Conservation (phyloP, 2,329 filamentous ascomycete species). For the Hypoxylon sp. region DNA sequence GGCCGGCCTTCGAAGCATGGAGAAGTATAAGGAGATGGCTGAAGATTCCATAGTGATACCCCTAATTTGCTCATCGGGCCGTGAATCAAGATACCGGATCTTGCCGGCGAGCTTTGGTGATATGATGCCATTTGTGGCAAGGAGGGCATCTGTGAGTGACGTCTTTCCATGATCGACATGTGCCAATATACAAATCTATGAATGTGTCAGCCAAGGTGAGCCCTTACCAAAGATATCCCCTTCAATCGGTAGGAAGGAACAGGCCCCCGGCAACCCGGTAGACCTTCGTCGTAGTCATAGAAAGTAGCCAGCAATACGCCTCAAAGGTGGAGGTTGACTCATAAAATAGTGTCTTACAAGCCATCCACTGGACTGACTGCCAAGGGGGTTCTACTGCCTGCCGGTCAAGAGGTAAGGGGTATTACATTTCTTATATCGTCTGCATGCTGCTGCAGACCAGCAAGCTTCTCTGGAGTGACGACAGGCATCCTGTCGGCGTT, state of each 20-base stretch:
- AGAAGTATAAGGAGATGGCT: slow-evolving; percentile 96
- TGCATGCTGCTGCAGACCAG: slow-evolving; percentile 87
- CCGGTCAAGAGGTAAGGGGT: neutral
- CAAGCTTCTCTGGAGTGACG: slow-evolving; percentile 90
- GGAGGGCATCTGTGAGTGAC: slow-evolving; percentile 93
- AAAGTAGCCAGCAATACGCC: neutral
- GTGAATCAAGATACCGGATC: slow-evolving; percentile 96
- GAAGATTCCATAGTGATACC: slow-evolving; percentile 99
- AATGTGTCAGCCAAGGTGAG: slow-evolving; percentile 53
- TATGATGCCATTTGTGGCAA: slow-evolving; percentile 99
- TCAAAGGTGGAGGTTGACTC: neutral
- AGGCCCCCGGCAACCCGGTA: neutral
- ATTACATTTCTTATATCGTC: slow-evolving; percentile 91
- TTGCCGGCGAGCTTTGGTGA: slow-evolving; percentile 97
- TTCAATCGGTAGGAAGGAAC: neutral
- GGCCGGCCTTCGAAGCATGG: slow-evolving; percentile 81
- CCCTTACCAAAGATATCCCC: slow-evolving; percentile 28
- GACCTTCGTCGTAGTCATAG: neutral
- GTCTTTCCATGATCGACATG: slow-evolving; percentile 99
- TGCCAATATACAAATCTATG: slow-evolving; percentile 91
- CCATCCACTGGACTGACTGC: neutral
- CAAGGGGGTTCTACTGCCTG: neutral
- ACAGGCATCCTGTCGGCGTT: slow-evolving; percentile 79
- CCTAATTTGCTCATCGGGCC: slow-evolving; percentile 93
- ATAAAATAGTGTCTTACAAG: neutral